phyloP scores from a whole-genome alignment of 108 stramenopile genomes.

The Mediolabrus comicus region DNA sequence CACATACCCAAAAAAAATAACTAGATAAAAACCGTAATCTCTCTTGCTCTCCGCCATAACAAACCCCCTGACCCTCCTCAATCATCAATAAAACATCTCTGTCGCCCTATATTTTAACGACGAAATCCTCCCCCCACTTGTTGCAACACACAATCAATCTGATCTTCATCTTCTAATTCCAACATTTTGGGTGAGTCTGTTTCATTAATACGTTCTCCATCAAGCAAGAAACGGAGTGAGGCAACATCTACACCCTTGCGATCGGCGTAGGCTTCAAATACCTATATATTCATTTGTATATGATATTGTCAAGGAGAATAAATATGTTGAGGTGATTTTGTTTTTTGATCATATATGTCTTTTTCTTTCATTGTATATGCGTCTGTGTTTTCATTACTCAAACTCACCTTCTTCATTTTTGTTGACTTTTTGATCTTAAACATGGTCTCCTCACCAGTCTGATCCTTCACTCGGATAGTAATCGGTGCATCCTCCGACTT shows the following conservation, averaged over 20 bases:
- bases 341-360: neutral
- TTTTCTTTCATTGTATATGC: too few relatives aligned
- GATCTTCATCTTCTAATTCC: conserved; percentile 85
- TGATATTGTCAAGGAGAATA: neutral
- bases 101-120: neutral
- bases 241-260: conserved; percentile 63
- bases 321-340: neutral
- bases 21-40: neutral
- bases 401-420: conserved; percentile 64
- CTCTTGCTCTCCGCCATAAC: neutral
- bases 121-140: conserved; percentile 38
- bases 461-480: conserved; percentile 49
- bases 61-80: too few relatives aligned
- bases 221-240: conserved; percentile 74
- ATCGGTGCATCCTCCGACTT: conserved; percentile 19
- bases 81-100: too few relatives aligned
- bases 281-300: neutral
- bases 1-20: neutral
- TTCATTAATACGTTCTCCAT: conserved; percentile 64
- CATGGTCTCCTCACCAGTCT: conserved; percentile 76
- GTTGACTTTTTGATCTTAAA: conserved; percentile 85
- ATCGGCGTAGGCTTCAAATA: conserved; percentile 65
- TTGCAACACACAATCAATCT: conserved; percentile 77
- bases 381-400: neutral
- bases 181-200: conserved; percentile 63